phyloP scores from a whole-genome alignment of 78 protist species.

The Dictyostelium intermedium region DNA sequence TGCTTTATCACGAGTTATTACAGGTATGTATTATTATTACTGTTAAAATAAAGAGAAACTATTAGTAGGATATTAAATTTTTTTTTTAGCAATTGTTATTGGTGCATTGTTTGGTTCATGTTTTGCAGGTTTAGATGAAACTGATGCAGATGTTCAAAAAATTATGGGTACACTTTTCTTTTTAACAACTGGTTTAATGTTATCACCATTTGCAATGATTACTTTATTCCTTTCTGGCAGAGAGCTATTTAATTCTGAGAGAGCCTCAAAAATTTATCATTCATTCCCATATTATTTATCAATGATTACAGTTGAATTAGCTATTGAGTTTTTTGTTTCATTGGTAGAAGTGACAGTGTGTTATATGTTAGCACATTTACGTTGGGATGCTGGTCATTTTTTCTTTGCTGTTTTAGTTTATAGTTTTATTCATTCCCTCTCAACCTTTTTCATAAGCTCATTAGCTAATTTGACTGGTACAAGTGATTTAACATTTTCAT shows the following conservation, averaged over 20 bases:
- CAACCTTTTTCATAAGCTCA: constrained; percentile 7
- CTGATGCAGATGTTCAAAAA: constrained; percentile 43
- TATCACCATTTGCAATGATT: constrained; percentile 35
- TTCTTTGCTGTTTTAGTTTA: constrained; percentile 22
- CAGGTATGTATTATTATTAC: background rate
- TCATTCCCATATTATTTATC: constrained; percentile 56
- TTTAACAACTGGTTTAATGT: background rate
- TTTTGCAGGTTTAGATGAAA: constrained; percentile 16
- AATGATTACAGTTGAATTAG: constrained; percentile 4
- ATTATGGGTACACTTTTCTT: constrained; percentile 45
- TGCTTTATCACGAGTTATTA: background rate
- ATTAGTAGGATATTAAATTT: too few species aligned
- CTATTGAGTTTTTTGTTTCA: constrained; percentile 2
- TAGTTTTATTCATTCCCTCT: constrained; percentile 16
- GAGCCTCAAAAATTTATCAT: constrained; percentile 56
- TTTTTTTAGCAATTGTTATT: background rate
- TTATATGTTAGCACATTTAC: constrained; percentile 10
- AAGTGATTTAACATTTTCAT: constrained; percentile 35
- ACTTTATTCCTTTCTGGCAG: constrained; percentile 27
- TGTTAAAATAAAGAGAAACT: too few species aligned
- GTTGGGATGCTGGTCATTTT: constrained; percentile 16
- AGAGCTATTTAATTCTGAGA: constrained; percentile 39
- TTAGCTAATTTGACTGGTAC: constrained; percentile 20
- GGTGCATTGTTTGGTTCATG: constrained; percentile 60
- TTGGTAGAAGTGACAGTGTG: background rate